These are phyloP conservation scores for Dentipellis fragilis DNA, from an alignment of 768 basidiomycete species.

Conservation along the genomic window DNA sequence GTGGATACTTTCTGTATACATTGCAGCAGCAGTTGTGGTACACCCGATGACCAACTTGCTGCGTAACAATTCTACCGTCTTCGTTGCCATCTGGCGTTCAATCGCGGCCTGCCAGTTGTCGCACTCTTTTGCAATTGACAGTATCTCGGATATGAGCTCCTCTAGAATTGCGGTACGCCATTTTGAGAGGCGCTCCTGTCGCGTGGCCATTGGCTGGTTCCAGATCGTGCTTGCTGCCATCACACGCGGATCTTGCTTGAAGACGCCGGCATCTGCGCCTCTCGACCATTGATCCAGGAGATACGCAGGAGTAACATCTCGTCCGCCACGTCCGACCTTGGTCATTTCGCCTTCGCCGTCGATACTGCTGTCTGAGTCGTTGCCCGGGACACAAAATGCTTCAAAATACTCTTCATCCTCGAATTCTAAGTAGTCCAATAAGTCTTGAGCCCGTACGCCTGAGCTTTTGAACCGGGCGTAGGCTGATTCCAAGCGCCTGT, in stretches of 20 bases:
- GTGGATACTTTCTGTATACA: slow-evolving; percentile 37
- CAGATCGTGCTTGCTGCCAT: slow-evolving; percentile 22
- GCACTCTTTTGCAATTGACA: slow-evolving; percentile 23
- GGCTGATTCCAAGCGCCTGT: slow-evolving; percentile 15
- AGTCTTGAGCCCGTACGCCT: slow-evolving; percentile 16
- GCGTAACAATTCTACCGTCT: slow-evolving; percentile 19
- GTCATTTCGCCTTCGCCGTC: slow-evolving; percentile 21
- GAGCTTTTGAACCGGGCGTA: slow-evolving; percentile 22
- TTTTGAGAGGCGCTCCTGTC: slow-evolving; percentile 18
- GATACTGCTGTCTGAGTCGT: too few relatives aligned
- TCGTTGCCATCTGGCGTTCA: slow-evolving; percentile 20
- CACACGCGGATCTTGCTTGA: slow-evolving; percentile 21
- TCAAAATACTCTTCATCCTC: slow-evolving; percentile 33
- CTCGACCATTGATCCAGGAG: slow-evolving; percentile 37
- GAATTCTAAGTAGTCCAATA: slow-evolving; percentile 43
- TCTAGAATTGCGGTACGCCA: slow-evolving; percentile 28
- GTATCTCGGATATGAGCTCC: slow-evolving; percentile 26
- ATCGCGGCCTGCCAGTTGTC: slow-evolving; percentile 29
- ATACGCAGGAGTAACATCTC: slow-evolving; percentile 25
- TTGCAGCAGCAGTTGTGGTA: slow-evolving; percentile 64
- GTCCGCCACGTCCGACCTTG: slow-evolving; percentile 30
- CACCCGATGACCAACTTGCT: slow-evolving; percentile 52
- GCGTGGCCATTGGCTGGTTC: slow-evolving; percentile 22
- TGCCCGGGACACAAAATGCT: slow-evolving; percentile 33
- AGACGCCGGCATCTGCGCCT: slow-evolving; percentile 35